Base-by-base conservation (phyloP, 179 eudicot genomes). In the Beta lomatogona region DNA sequence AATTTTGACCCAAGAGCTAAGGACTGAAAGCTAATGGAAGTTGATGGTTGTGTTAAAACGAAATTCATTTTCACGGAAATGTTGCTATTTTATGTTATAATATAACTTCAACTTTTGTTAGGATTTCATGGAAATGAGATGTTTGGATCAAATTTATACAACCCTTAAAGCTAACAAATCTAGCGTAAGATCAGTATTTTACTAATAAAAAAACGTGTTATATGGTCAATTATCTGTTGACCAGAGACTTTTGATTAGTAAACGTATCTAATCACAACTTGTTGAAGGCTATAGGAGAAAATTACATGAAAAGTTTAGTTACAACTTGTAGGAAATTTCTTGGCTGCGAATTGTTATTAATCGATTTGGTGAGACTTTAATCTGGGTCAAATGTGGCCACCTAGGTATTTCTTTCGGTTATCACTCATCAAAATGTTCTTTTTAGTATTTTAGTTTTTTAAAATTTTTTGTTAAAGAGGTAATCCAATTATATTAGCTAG, bases 31-130 rank as follows among this genome's bases (percentile, higher is more conserved):
- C 57, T 57, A 19, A 57, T 55, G 31, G 63, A 57, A 18, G 18
- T 28, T 74, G 77, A 55, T 74, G 77, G 64, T 55, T 74, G 31
- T 74, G 77, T 28, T 36, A 57, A 54, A 18, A 36, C 66, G 9
- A 75, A 75, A 10, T 52, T 58, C 53, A 75, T 75, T 9, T 9
- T 57, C 65, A 57, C 36, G n/a, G 66, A 36, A 25, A 36, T 75
- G 4, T 75, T 57, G 25, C 12, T 13, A 21, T 48, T 11, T 4
- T n/a, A 52, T 61, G 19, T 45, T 45, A 1, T 4, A 70, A 15
- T 31, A 13, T 12, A 13, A 12, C 1, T 66, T 12, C 6, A 66
- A 66, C n/a, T 31, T n/a, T 48, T 5, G 4, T 59, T 61, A 31
- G 22, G 73, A 69, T 21, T 16, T 70, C 22, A 18, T 46, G 5